Conservation (phyloP, 2,329 filamentous ascomycete genomes). For the Sclerotinia spermophila region DNA sequence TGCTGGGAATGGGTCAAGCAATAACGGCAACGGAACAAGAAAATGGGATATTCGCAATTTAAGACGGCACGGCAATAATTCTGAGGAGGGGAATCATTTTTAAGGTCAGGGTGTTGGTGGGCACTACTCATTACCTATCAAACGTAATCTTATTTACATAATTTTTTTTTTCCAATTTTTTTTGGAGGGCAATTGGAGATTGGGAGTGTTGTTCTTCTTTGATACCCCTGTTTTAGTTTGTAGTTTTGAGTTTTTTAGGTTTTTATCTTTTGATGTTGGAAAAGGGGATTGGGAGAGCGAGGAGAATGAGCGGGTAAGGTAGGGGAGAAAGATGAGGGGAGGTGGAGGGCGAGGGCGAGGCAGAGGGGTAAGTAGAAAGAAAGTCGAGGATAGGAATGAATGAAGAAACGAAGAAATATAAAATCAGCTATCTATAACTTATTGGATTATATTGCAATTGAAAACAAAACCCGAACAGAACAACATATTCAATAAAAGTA, state of each 20-base stretch:
- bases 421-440: too few species aligned
- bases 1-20: not conserved
- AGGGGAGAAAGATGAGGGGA: not conserved
- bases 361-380: not conserved
- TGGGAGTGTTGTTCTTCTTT: not conserved
- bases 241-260: not conserved
- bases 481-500: not conserved
- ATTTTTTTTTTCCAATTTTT: conserved; percentile 1
- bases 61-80: conserved; percentile 2
- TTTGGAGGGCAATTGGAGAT: not conserved
- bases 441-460: not conserved
- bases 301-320: not conserved
- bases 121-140: not conserved
- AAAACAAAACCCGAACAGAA: not conserved
- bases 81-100: not conserved
- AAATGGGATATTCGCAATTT: not conserved
- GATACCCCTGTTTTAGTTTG: conserved; percentile 2
- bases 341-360: not conserved
- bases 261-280: not conserved
- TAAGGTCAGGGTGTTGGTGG: not conserved
- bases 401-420: not conserved
- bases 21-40: not conserved
- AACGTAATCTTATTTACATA: not conserved
- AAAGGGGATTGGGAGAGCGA: not conserved
- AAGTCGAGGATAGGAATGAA: not conserved